A percentile compares a stretch with the other conserved stretches of the same genome.
phyloP scores from a whole-genome alignment of 768 basidiomycete genomes.

The Suillus paluster region DNA sequence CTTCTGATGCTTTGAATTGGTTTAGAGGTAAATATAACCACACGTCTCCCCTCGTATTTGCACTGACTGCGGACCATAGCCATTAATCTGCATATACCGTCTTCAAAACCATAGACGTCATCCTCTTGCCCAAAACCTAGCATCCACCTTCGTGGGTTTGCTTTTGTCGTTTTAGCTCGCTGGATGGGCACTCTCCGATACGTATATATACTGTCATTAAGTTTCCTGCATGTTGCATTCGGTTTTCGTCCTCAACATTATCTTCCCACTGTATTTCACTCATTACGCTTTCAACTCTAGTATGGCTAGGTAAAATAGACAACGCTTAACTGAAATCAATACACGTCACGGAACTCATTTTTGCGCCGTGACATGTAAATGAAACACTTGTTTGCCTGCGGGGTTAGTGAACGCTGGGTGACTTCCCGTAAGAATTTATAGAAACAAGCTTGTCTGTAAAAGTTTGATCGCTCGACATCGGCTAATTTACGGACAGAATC shows the following conservation, averaged over 20 bases:
- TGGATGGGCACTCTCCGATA: slow-evolving; percentile 25
- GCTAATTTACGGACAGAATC: too few relatives aligned
- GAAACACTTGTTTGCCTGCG: too few relatives aligned
- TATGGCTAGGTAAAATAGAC: slow-evolving; percentile 31
- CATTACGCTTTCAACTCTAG: slow-evolving; percentile 14
- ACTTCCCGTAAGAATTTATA: too few relatives aligned
- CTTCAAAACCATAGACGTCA: slow-evolving; percentile 67
- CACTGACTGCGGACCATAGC: slow-evolving; percentile 48
- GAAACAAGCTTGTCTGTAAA: too few relatives aligned
- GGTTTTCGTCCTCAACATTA: slow-evolving; percentile 23
- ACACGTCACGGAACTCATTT: not conserved
- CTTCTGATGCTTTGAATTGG: slow-evolving; percentile 88
- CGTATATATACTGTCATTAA: slow-evolving; percentile 44
- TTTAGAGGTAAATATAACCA: slow-evolving; percentile 67
- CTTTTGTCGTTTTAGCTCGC: slow-evolving; percentile 15
- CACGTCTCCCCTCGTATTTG: not conserved
- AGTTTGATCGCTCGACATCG: too few relatives aligned
- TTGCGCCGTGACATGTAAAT: not conserved
- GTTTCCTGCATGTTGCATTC: slow-evolving; percentile 32
- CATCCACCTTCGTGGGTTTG: not conserved
- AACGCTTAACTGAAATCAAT: slow-evolving; percentile 19
- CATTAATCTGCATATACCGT: slow-evolving; percentile 88
- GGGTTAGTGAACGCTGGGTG: too few relatives aligned
- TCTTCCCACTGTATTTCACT: slow-evolving; percentile 36
- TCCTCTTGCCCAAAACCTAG: slow-evolving; percentile 7